Percentiles rank a stretch among this genome's conserved stretches.
phyloP scores from a whole-genome alignment of 2,329 filamentous ascomycete species.

The Coniochaeta sp. region DNA sequence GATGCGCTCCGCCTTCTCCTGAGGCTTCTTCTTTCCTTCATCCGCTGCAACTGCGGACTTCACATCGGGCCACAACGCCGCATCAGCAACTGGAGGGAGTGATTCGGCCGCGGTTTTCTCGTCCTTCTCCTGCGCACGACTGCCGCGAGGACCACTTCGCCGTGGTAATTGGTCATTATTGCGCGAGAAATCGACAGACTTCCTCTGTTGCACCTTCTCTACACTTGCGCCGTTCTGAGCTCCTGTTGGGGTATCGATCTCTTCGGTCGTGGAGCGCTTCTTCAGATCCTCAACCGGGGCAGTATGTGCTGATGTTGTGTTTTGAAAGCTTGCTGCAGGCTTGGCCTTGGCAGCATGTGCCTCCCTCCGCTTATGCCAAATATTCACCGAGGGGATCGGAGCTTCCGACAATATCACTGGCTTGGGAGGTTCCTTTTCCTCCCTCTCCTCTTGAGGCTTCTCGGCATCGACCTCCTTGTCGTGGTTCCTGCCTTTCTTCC shows the following conservation, averaged over 20 bases:
- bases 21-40: conserved; percentile 59
- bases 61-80: conserved; percentile 83
- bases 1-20: conserved; percentile 54
- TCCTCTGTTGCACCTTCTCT: conserved; percentile 33
- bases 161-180: conserved; percentile 31
- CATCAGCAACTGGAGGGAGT: conserved; percentile 65
- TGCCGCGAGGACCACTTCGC: conserved; percentile 36
- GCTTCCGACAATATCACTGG: conserved; percentile 66
- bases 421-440: conserved; percentile 52
- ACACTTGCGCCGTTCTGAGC: conserved; percentile 25
- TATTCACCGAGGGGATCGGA: conserved; percentile 74
- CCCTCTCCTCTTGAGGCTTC: conserved; percentile 41
- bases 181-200: conserved; percentile 31
- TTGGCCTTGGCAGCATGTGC: conserved; percentile 50
- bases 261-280: conserved; percentile 14
- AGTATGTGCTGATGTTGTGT: not conserved
- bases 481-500: conserved; percentile 52
- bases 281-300: conserved; percentile 35
- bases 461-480: conserved; percentile 48
- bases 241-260: conserved; percentile 14
- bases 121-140: conserved; percentile 32
- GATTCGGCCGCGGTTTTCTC: conserved; percentile 22
- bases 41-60: conserved; percentile 56
- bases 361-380: conserved; percentile 77
- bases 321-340: conserved; percentile 7